Base-by-base conservation (phyloP, 2,329 filamentous ascomycete species). In the Whalleya microplaca region DNA sequence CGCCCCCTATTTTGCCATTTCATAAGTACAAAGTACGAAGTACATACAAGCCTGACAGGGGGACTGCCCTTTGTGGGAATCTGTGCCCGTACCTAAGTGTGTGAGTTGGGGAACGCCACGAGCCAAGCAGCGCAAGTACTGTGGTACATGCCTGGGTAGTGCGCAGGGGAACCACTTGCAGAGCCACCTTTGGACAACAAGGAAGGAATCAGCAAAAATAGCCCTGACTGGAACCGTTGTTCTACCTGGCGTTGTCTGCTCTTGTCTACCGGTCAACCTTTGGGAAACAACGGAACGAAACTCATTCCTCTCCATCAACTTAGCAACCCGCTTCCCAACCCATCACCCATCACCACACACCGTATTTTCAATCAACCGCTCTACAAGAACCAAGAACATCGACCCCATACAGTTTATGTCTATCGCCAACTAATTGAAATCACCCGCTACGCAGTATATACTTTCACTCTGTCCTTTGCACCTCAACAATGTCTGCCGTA, bases 401-500 rank as follows among this genome's bases (percentile, higher is more conserved):
- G 23, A 27, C 23, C 9, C 4, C 23, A 27, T 27, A 27, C 23
- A 27, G n/a, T n/a, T n/a, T 27, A 27, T n/a, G n/a, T n/a, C 41
- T 37, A 52, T 54, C 37, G 55, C 52, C 53, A 48, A 51, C 9
- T 51, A 52, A 40, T 45, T 55, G 53, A 53, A 58, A 40, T 43
- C 48, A 32, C 56, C 53, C 58, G 54, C 52, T 58, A n/a, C n/a
- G n/a, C n/a, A n/a, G n/a, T n/a, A 58, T 55, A 64, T 58, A 58
- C 55, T 27, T 53, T 53, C 40, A 29, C 42, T 56, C 54, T 53
- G 46, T 55, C 47, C 18, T 50, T 51, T 49, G 47, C 47, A 46
- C 40, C 51, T 40, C 64, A 66, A 65, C 49, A 68, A 84, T 84
- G 82, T 83, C 82, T 58, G 74, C 76, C 61, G 74, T 68, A 49